These are phyloP conservation scores for Pseudogymnoascus sp. DNA, from an alignment of 2,329 filamentous ascomycete genomes.

Conservation along the genomic window DNA sequence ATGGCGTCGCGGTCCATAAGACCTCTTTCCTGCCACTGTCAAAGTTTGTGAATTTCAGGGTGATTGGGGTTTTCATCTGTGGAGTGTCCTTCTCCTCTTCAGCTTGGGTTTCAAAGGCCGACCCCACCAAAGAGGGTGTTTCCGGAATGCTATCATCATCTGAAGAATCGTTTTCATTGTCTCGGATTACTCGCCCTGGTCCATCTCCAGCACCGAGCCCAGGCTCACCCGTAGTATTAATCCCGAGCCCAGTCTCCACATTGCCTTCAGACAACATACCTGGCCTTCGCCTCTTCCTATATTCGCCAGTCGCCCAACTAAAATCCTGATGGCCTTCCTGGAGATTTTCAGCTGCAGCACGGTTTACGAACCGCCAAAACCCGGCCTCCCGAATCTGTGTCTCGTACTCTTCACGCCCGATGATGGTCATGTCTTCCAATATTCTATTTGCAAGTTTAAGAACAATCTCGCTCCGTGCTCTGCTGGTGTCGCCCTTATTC, in stretches of 20 bases:
- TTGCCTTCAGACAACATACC: neutral
- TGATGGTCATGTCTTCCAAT: conserved; percentile 22
- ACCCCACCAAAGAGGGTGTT: neutral
- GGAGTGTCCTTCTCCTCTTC: neutral
- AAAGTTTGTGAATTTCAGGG: neutral
- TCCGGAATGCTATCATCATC: neutral
- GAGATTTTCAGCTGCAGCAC: conserved; percentile 9
- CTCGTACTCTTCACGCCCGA: conserved; percentile 22
- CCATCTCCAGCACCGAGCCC: neutral
- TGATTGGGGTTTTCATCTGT: neutral
- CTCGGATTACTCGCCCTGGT: neutral
- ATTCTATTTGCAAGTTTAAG: conserved; percentile 21
- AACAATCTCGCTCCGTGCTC: conserved; percentile 21
- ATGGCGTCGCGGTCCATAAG: neutral
- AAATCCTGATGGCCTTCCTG: conserved; percentile 6
- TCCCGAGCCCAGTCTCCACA: neutral
- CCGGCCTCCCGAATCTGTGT: conserved; percentile 21
- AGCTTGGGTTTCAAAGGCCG: neutral
- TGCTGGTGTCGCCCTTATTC: conserved; percentile 16
- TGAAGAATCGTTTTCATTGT: neutral
- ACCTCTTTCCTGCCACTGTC: neutral
- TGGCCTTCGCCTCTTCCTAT: neutral
- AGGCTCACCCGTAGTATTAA: neutral
- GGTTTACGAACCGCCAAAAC: conserved; percentile 27
- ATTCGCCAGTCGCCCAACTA: conserved; percentile 10